These are phyloP conservation scores for Apiospora saccharicola DNA, from an alignment of 2,329 filamentous ascomycete genomes.

Conservation along the genomic window DNA sequence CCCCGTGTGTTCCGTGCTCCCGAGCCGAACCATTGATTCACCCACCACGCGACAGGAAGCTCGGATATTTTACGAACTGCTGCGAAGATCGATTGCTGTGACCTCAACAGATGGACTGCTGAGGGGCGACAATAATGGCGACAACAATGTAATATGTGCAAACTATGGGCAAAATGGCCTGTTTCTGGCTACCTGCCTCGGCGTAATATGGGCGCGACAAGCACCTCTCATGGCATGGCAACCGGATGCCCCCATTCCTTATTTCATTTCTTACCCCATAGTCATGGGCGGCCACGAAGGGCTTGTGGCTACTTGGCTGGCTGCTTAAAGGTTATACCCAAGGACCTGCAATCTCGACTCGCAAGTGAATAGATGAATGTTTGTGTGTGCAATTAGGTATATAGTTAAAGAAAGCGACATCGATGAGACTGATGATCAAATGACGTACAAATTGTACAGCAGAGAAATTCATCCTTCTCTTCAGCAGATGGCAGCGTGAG, in stretches of 20 bases:
- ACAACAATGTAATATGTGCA: neutral
- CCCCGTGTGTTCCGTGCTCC: slow-evolving; percentile 1
- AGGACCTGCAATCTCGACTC: neutral
- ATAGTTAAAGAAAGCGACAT: neutral
- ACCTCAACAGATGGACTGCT: neutral
- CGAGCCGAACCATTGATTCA: slow-evolving; percentile 19
- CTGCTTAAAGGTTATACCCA: neutral
- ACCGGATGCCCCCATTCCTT: slow-evolving; percentile 4
- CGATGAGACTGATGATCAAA: neutral
- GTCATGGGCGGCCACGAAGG: neutral
- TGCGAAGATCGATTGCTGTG: neutral
- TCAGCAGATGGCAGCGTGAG: neutral
- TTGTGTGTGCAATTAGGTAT: neutral
- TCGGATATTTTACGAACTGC: slow-evolving; percentile 1
- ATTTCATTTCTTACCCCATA: neutral
- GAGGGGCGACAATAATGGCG: neutral
- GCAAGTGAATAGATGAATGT: neutral
- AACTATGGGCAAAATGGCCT: slow-evolving; percentile 2
- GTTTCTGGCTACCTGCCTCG: neutral
- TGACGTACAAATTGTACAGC: neutral
- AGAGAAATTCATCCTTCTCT: neutral
- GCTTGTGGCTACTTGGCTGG: neutral
- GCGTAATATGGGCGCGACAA: slow-evolving; percentile 9
- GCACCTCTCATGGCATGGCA: slow-evolving; percentile 1
- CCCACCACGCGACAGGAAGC: slow-evolving; percentile 5